Base-by-base conservation (phyloP, 805 yeast species). In the Yarrowia sp. region DNA sequence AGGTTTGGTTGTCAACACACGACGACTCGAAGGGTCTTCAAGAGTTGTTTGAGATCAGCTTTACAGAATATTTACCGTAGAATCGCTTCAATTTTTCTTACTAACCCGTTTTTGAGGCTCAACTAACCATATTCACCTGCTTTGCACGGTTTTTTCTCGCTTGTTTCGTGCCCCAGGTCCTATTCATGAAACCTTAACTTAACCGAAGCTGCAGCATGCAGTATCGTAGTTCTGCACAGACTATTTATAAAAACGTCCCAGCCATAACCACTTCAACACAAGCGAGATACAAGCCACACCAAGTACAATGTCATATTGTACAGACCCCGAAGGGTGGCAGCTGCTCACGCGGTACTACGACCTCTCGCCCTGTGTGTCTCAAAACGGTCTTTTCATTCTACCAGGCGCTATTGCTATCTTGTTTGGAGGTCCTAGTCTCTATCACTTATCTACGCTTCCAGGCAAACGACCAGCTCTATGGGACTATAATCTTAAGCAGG, bases 301-400 rank as follows among this genome's bases (percentile, higher is more conserved):
- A 30, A n/a, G 30, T 16, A 36, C 61, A 38, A 54, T 54, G 61
- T 38, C 61, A 3, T 54, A 36, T 24, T 54, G 61, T n/a, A 36
- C 61, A 8, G 46, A 54, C 61, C 35, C 46, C 35, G 63, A 58
- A 33, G 63, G 63, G 51, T 58, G 63, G 63, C 49, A 58, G 8
- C 40, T 58, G 49, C 51, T 58, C 28, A 41, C 63, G 22, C 51
- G 51, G 22, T 58, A 58, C 63, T 58, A 58, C 51, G 63, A 58
- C 14, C 32, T 41, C 10, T 30, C 63, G 41, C 63, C 63, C 11
- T 58, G 63, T 21, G 40, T 58, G 14, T 58, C 63, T 4, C 63
- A 58, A 14, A 48, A 30, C 26, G 38, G 28, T 8, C 54, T 48
- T 16, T 48, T 30, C 26, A 19, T 48, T 21, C 24, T 48, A 1